These are phyloP conservation scores for Dictyostelium capitatum DNA, from an alignment of 78 protist genomes.

Conservation along the genomic window DNA sequence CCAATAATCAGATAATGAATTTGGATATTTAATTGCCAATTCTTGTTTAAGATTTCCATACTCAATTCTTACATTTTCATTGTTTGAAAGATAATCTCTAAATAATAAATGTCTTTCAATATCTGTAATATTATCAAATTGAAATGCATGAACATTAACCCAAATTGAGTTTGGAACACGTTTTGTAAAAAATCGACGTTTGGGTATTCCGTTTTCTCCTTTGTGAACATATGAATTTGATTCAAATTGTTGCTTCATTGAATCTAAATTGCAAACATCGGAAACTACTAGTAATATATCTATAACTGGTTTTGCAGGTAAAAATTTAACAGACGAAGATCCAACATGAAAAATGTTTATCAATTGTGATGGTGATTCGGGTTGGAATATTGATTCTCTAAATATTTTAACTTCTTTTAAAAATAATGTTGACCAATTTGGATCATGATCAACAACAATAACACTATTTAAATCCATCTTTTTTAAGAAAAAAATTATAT, in stretches of 20 bases:
- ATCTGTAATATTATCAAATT: slow-evolving; percentile 3
- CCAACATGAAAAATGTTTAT: background rate
- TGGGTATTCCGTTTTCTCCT: background rate
- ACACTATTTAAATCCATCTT: background rate
- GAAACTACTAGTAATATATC: background rate
- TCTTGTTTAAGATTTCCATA: background rate
- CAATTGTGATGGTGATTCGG: background rate
- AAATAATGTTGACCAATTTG: background rate
- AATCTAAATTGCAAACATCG: background rate
- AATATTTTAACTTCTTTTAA: background rate
- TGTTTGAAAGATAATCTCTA: background rate
- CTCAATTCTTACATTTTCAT: background rate
- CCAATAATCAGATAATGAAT: background rate
- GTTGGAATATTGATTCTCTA: background rate
- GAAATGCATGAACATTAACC: slow-evolving; percentile 11
- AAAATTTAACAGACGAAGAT: background rate
- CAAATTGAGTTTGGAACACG: background rate
- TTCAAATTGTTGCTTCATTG: background rate
- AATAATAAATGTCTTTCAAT: slow-evolving; percentile 14
- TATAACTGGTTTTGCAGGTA: slow-evolving; percentile 2
- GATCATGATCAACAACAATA: background rate
- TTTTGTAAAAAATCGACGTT: background rate
- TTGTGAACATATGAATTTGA: background rate
- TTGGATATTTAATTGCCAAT: background rate
- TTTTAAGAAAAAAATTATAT: no score